These are phyloP conservation scores for Stylosanthes scabra DNA, from an alignment of 331 rosid genomes.

Conservation along the genomic window DNA sequence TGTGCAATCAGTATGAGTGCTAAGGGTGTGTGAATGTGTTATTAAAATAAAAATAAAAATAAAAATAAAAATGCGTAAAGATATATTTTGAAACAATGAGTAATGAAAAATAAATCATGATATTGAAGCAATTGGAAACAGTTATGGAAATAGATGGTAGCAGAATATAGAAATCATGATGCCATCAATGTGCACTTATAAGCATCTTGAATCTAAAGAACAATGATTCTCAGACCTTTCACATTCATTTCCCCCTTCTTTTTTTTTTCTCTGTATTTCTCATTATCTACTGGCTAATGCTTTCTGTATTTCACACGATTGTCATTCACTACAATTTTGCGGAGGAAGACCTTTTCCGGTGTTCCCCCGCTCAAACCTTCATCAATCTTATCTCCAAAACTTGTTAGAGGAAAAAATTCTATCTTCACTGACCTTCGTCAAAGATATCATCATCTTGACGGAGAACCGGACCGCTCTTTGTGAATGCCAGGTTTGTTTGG, in stretches of 20 bases:
- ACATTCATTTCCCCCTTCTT: neutral
- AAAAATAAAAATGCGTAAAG: too few species aligned
- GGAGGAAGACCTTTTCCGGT: constrained; percentile 21
- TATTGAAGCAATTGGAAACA: neutral
- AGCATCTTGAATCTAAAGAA: constrained; percentile 9
- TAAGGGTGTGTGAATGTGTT: too few species aligned
- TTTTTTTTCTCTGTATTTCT: neutral
- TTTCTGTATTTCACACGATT: neutral
- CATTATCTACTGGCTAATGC: neutral
- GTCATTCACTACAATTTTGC: constrained; percentile 21
- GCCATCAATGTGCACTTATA: constrained; percentile 7
- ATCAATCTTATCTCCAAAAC: constrained; percentile 6
- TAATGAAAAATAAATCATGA: neutral
- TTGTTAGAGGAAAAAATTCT: constrained; percentile 10
- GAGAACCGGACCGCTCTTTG: constrained; percentile 46
- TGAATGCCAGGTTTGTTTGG: constrained; percentile 52
- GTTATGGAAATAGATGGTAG: neutral
- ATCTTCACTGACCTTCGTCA: constrained; percentile 56
- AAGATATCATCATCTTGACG: constrained; percentile 52
- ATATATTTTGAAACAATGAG: too few species aligned
- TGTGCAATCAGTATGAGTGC: too few species aligned
- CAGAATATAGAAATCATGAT: constrained; percentile 1
- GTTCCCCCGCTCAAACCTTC: neutral
- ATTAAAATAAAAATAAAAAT: too few species aligned
- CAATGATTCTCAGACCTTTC: neutral